Evolutionary conservation across 495 filamentous ascomycete genomes (phyloP).

Genomic region (Diplogelasinospora grovesii): DNA sequence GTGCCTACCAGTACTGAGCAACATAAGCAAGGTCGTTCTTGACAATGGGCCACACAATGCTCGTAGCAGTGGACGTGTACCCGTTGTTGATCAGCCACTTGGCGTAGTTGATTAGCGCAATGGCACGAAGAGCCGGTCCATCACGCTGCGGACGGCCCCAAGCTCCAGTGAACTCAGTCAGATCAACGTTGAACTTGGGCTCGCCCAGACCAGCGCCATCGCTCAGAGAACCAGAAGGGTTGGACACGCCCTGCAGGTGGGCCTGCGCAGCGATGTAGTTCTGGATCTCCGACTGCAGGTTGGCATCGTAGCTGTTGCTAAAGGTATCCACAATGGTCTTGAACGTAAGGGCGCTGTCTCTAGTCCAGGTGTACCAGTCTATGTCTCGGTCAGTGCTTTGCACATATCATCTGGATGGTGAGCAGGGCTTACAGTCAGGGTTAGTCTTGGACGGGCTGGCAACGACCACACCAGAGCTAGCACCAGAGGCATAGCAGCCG

Average conservation of each 20-base stretch:
- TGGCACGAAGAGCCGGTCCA: slow-evolving; percentile 63
- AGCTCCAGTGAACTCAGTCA: slow-evolving; percentile 51
- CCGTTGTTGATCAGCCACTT: slow-evolving; percentile 44
- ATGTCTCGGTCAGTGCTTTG: slow-evolving; percentile 9
- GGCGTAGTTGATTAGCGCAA: slow-evolving; percentile 44
- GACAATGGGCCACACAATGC: slow-evolving; percentile 54
- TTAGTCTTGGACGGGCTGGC: slow-evolving; percentile 52
- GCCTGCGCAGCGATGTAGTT: slow-evolving; percentile 52
- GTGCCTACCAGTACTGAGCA: slow-evolving; percentile 55
- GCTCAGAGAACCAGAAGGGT: slow-evolving; percentile 50
- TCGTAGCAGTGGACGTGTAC: slow-evolving; percentile 31
- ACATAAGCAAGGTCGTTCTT: slow-evolving; percentile 65
- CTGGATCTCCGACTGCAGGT: slow-evolving; percentile 48
- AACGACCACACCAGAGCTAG: slow-evolving; percentile 49
- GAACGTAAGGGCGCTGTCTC: slow-evolving; percentile 60
- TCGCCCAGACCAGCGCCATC: slow-evolving; percentile 51
- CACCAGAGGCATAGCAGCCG: slow-evolving; percentile 43
- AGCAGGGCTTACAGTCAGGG: slow-evolving; percentile 52
- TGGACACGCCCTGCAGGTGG: slow-evolving; percentile 53
- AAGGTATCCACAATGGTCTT: slow-evolving; percentile 56
- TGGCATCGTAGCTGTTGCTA: slow-evolving; percentile 43
- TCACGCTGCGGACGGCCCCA: slow-evolving; percentile 72
- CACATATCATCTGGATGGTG: not conserved
- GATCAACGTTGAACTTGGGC: slow-evolving; percentile 55
- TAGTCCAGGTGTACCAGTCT: slow-evolving; percentile 66